Evolutionary conservation across 2,329 filamentous ascomycete species (phyloP).

Genomic region (Neofusicoccum kwambonambiense): DNA sequence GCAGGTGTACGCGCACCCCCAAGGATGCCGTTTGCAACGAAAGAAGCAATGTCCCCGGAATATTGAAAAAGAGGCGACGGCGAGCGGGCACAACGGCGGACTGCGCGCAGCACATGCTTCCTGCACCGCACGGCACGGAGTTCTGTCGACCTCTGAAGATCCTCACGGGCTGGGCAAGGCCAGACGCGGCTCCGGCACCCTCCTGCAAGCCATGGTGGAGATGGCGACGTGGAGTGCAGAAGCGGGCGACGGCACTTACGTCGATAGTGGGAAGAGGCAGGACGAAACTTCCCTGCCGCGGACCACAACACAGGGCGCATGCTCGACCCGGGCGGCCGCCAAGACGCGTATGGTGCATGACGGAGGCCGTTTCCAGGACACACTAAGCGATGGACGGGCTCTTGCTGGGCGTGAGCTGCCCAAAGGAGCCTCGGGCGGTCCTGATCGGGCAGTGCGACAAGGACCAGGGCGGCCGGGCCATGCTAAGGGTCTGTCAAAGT

Average conservation of each 20-base stretch:
- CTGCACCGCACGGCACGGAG: not conserved
- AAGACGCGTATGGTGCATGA: not conserved
- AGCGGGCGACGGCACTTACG: not conserved
- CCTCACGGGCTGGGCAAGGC: not conserved
- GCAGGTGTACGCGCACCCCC: conserved; percentile 9
- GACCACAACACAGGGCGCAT: not conserved
- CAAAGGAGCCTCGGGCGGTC: not conserved
- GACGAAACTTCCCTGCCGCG: not conserved
- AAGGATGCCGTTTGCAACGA: not conserved
- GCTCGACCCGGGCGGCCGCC: not conserved
- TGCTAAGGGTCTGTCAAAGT: not conserved
- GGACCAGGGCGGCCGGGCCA: not conserved
- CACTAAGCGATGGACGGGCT: conserved; percentile 6
- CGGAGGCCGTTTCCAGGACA: not conserved
- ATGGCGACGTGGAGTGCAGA: not conserved
- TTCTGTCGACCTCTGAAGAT: too few species aligned
- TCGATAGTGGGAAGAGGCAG: not conserved
- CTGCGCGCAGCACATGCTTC: not conserved
- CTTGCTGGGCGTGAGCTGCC: not conserved
- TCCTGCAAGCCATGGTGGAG: not conserved
- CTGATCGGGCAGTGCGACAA: not conserved
- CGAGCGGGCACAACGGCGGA: not conserved
- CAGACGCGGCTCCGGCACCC: not conserved
- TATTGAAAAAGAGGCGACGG: not conserved
- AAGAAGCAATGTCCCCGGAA: conserved; percentile 2